Evolutionary conservation across 495 filamentous ascomycete species (phyloP).

Genomic region (Penicillium crystallinum): DNA sequence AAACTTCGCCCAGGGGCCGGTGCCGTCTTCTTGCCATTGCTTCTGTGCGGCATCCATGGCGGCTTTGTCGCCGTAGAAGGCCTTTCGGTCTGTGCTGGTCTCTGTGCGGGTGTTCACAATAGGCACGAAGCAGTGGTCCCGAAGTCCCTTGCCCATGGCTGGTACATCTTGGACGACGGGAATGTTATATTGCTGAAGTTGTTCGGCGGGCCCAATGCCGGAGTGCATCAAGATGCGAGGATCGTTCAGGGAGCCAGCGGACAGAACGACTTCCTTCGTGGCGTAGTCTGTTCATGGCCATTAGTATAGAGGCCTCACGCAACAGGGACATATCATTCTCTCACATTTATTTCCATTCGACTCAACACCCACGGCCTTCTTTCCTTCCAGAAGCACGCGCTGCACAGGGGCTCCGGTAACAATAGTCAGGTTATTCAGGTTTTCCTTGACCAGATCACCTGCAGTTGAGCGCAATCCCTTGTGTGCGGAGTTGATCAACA

Average conservation of each 20-base stretch:
- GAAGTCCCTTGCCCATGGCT: slow-evolving; percentile 27
- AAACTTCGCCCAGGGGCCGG: slow-evolving; percentile 37
- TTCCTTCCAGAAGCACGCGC: slow-evolving; percentile 45
- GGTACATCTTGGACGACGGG: slow-evolving; percentile 21
- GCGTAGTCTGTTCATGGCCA: slow-evolving; percentile 4
- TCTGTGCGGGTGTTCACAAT: slow-evolving; percentile 18
- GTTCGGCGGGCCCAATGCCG: slow-evolving; percentile 28
- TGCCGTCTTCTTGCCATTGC: slow-evolving; percentile 43
- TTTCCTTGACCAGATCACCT: slow-evolving; percentile 37
- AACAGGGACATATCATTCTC: neutral
- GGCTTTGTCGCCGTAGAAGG: slow-evolving; percentile 23
- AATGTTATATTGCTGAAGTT: slow-evolving; percentile 20
- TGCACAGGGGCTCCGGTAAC: slow-evolving; percentile 41
- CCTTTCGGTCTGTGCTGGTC: slow-evolving; percentile 18
- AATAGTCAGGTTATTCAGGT: slow-evolving; percentile 43
- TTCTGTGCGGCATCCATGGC: slow-evolving; percentile 33
- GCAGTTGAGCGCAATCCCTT: slow-evolving; percentile 47
- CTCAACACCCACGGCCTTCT: slow-evolving; percentile 45
- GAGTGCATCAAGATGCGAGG: slow-evolving; percentile 47
- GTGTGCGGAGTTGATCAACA: slow-evolving; percentile 40
- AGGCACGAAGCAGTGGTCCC: slow-evolving; percentile 23
- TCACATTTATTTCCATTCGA: slow-evolving; percentile 26
- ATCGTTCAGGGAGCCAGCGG: slow-evolving; percentile 41
- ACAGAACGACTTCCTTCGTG: slow-evolving; percentile 42
- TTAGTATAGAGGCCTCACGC: neutral